Evolutionary conservation across 108 stramenopile species (phyloP).

Genomic region (Nitzschia sp.): DNA sequence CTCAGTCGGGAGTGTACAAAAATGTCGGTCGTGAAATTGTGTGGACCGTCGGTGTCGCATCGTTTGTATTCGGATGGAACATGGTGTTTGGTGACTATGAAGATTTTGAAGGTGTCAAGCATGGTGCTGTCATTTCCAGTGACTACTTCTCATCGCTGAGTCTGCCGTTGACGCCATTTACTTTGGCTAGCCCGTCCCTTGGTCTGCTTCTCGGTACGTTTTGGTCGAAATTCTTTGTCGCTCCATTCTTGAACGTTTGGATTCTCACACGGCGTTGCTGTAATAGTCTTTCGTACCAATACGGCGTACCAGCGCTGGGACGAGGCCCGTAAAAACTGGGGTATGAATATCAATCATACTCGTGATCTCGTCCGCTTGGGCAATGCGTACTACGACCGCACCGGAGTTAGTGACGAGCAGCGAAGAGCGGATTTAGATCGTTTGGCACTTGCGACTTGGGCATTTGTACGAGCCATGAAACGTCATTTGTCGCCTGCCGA

Average conservation of each 20-base stretch:
- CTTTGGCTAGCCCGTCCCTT: slow-evolving; percentile 62
- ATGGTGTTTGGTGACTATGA: slow-evolving; percentile 56
- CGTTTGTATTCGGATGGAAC: slow-evolving; percentile 57
- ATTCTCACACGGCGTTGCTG: neutral
- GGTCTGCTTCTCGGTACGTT: slow-evolving; percentile 71
- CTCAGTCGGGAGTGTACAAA: slow-evolving; percentile 61
- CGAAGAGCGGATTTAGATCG: slow-evolving; percentile 54
- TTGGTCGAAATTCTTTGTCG: neutral
- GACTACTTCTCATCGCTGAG: slow-evolving; percentile 39
- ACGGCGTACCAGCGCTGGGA: slow-evolving; percentile 72
- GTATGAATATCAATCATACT: slow-evolving; percentile 83
- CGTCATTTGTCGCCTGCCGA: slow-evolving; percentile 59
- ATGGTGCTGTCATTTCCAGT: slow-evolving; percentile 35
- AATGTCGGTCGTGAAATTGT: slow-evolving; percentile 55
- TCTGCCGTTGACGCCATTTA: slow-evolving; percentile 68
- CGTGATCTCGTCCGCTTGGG: slow-evolving; percentile 70
- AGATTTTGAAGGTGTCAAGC: slow-evolving; percentile 55
- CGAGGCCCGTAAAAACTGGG: slow-evolving; percentile 86
- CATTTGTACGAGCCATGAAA: slow-evolving; percentile 69
- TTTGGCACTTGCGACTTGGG: slow-evolving; percentile 66
- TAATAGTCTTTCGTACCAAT: slow-evolving; percentile 71
- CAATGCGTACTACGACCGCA: slow-evolving; percentile 64
- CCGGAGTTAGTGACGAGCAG: slow-evolving; percentile 36
- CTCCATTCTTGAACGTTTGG: neutral
- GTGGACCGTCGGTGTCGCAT: slow-evolving; percentile 45